Evolutionary conservation across 495 filamentous ascomycete genomes (phyloP).

Genomic region (Penicillium chermesinum): DNA sequence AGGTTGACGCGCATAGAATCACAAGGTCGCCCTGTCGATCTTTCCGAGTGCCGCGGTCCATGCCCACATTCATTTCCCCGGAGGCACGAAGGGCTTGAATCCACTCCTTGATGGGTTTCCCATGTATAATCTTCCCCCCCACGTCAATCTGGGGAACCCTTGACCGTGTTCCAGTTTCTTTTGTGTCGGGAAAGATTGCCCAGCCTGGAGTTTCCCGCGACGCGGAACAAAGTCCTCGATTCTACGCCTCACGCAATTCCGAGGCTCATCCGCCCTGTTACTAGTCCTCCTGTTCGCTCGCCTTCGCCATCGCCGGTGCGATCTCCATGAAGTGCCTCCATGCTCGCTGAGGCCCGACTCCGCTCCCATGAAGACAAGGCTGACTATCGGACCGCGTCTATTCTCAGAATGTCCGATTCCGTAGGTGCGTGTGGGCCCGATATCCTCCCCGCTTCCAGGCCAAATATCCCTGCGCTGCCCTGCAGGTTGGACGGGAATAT

Average conservation of each 20-base stretch:
- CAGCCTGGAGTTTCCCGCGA: background rate
- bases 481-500: background rate
- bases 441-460: background rate
- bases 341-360: conserved; percentile 26
- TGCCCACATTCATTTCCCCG: conserved; percentile 6
- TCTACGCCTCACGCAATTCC: conserved; percentile 4
- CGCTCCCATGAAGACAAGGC: conserved; percentile 34
- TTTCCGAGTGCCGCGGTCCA: conserved; percentile 39
- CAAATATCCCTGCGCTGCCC: background rate
- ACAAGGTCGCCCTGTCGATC: conserved; percentile 26
- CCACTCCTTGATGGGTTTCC: background rate
- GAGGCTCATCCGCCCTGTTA: background rate
- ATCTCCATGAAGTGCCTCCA: conserved; percentile 25
- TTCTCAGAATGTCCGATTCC: conserved; percentile 50
- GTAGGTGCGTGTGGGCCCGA: conserved; percentile 40
- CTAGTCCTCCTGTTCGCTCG: conserved; percentile 2
- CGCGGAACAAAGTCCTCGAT: background rate
- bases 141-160: conserved; percentile 3
- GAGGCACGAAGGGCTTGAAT: conserved; percentile 9
- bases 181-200: conserved; percentile 9
- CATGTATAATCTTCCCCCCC: background rate
- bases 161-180: conserved; percentile 8
- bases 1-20: conserved; percentile 9
- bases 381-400: conserved; percentile 19
- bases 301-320: background rate